Percentiles rank a stretch among this genome's conserved stretches.
phyloP scores from a whole-genome alignment of 2,329 filamentous ascomycete genomes.

The Diaporthe nobilis region DNA sequence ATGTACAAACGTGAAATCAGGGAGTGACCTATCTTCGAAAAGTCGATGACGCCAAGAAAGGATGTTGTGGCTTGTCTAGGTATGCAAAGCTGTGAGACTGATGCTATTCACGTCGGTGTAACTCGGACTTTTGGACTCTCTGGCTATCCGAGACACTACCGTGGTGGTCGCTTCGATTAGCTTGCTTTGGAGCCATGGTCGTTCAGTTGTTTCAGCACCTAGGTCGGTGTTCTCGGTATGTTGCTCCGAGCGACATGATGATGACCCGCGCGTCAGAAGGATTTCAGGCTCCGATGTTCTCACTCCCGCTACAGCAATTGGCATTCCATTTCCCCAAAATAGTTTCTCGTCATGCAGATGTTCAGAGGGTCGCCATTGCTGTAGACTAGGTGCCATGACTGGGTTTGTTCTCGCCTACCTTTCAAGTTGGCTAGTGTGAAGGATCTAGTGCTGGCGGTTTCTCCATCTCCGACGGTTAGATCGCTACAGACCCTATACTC shows the following conservation, averaged over 20 bases:
- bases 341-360: too few species aligned
- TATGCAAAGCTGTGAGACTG: neutral
- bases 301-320: too few species aligned
- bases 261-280: constrained; percentile 3
- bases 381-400: neutral
- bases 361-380: too few species aligned
- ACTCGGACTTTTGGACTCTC: constrained; percentile 18
- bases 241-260: neutral
- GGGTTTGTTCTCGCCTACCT: neutral
- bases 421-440: neutral
- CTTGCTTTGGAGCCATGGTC: neutral
- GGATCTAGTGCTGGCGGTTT: neutral
- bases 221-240: neutral
- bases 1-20: neutral
- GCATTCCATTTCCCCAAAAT: neutral
- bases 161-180: neutral
- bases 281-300: neutral
- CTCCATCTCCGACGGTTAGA: neutral
- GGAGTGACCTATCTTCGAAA: neutral
- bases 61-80: neutral
- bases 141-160: neutral
- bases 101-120: constrained; percentile 1
- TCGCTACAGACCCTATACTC: neutral
- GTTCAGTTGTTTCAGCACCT: neutral
- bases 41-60: neutral